phyloP scores from a whole-genome alignment of 495 filamentous ascomycete species.

The Neurospora cerealis region DNA sequence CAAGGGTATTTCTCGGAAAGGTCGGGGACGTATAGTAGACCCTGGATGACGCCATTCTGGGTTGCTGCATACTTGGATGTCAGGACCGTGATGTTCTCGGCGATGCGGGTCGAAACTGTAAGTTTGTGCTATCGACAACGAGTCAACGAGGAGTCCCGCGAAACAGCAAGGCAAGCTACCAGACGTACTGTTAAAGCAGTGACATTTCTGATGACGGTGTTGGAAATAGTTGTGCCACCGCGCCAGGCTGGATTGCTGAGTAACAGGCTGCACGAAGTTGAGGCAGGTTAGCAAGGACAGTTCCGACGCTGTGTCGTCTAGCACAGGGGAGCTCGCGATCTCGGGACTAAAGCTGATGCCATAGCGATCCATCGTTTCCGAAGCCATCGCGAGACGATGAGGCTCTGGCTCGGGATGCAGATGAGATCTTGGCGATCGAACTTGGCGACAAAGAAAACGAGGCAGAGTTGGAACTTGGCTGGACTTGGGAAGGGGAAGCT shows the following conservation, averaged over 20 bases:
- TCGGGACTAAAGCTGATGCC: not conserved
- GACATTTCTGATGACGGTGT: conserved; percentile 38
- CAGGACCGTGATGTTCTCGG: conserved; percentile 58
- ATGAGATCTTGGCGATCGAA: not conserved
- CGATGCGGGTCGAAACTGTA: conserved; percentile 47
- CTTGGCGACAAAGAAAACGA: not conserved
- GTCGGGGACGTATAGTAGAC: conserved; percentile 75
- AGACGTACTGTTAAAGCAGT: conserved; percentile 36
- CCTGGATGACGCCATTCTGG: conserved; percentile 47
- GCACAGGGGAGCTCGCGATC: not conserved
- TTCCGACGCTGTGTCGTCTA: not conserved
- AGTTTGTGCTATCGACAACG: not conserved
- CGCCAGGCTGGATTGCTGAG: conserved; percentile 38
- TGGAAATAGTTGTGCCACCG: conserved; percentile 29
- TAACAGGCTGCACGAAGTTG: conserved; percentile 26
- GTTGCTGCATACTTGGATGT: conserved; percentile 48
- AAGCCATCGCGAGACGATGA: not conserved
- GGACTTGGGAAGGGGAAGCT: not conserved
- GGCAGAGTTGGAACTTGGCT: not conserved
- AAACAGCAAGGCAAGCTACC: not conserved
- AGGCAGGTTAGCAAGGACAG: not conserved
- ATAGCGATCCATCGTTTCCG: not conserved
- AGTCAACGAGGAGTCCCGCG: not conserved
- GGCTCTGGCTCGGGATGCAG: not conserved
- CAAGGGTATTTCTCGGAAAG: conserved; percentile 49